Evolutionary conservation across 306 rosid genomes (phyloP), one percentile per base, ranked within the genome.

Genomic region (Datisca glomerata): DNA sequence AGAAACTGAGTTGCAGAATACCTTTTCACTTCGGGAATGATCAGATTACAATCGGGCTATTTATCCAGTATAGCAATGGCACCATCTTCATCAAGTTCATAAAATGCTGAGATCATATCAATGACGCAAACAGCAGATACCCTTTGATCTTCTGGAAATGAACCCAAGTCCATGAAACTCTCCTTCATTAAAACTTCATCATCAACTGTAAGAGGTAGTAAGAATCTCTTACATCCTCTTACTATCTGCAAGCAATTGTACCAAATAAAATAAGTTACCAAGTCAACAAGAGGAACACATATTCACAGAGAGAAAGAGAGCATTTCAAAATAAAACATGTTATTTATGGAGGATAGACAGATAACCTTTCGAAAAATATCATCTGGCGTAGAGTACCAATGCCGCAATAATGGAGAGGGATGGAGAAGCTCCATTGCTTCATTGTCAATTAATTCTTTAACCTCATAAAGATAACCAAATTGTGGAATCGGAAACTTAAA

Each of bases 131-230:
- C 23, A n/a, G 53, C 85, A 45, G 78, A 70, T 20, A 73, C 70
- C 59, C 67, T 70, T 15, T 78, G 79, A 20, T 51, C 75, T 41
- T 70, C 80, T 1, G 87, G 86, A 61, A 78, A 73, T 33, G 64
- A 67, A 43, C 73, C 59, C 2, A 78, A 41, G 51, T 78, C 75
- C 57, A 20, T 24, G 65, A 73, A 78, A 56, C 73, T 19, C 36
- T 78, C 60, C 55, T 41, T 66, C 33, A 32, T 27, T 3, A 16
- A 43, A 15, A 28, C 23, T 55, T 52, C 63, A 3, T 53, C 16
- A 19, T 66, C 52, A 21, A 64, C 66, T 45, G 15, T 41, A 45
- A 78, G 70, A 11, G 65, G 81, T 43, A 69, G 54, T 6, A 81
- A 78, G 40, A 59, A 70, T 29, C 70, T 73, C 15, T 63, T 22